A percentile compares a stretch with the other conserved stretches of the same genome.
These are phyloP conservation scores for Harringtonia lauricola DNA, from an alignment of 2,329 filamentous ascomycete genomes.

Conservation along the genomic window DNA sequence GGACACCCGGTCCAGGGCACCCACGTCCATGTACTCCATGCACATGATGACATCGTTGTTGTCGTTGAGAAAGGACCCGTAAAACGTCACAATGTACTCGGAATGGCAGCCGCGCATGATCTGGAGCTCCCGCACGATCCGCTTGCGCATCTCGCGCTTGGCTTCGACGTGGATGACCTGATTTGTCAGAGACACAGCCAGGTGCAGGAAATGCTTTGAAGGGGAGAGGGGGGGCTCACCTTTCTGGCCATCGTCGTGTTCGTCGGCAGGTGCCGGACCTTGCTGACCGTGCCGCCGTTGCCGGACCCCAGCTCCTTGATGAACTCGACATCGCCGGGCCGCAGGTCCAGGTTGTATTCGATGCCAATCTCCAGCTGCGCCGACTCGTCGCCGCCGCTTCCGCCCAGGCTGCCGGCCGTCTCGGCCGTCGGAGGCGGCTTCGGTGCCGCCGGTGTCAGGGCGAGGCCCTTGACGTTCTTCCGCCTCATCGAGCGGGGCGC, in stretches of 20 bases:
- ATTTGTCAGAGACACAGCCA: background rate
- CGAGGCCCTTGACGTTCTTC: constrained; percentile 94
- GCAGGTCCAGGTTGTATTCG: constrained; percentile 88
- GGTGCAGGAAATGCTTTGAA: background rate
- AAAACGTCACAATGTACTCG: constrained; percentile 94
- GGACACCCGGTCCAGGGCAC: constrained; percentile 85
- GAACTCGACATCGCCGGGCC: constrained; percentile 83
- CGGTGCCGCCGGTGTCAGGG: constrained; percentile 67
- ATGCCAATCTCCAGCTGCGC: constrained; percentile 84
- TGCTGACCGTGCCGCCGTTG: constrained; percentile 96
- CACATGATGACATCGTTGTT: constrained; percentile 98
- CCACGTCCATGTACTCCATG: constrained; percentile 99
- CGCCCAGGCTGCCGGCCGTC: constrained; percentile 48
- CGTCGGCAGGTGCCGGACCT: constrained; percentile 88
- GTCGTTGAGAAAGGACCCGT: constrained; percentile 92
- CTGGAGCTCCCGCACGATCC: constrained; percentile 92
- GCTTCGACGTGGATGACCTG: constrained; percentile 97
- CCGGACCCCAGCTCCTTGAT: constrained; percentile 91
- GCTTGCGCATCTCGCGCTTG: constrained; percentile 92
- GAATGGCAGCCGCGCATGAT: constrained; percentile 98
- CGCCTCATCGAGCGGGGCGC: constrained; percentile 82
- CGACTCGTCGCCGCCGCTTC: constrained; percentile 46
- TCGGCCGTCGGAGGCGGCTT: constrained; percentile 63
- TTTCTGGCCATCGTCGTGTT: constrained; percentile 97
- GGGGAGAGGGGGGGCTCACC: constrained; percentile 38